A percentile compares a stretch with the other conserved stretches of the same genome.
Evolutionary conservation across 768 basidiomycete species (phyloP).

Genomic region (Tylopilus plumbeoviolaceoides): DNA sequence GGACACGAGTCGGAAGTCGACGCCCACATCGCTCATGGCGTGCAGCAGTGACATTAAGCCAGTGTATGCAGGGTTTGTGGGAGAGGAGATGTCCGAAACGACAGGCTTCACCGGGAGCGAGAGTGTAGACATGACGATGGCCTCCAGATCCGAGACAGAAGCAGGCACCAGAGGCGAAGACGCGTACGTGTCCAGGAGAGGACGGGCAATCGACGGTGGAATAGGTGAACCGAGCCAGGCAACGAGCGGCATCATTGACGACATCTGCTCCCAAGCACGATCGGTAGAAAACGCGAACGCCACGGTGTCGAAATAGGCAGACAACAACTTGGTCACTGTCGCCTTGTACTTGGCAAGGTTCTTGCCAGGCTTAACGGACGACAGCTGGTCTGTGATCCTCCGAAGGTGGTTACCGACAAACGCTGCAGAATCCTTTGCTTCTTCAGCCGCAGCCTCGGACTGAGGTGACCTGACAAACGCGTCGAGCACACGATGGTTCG

Average conservation of each 20-base stretch:
- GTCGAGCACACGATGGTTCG: slow-evolving; percentile 37
- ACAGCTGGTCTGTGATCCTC: background rate
- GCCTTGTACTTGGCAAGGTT: slow-evolving; percentile 16
- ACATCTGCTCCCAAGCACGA: slow-evolving; percentile 5
- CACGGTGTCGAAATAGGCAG: slow-evolving; percentile 17
- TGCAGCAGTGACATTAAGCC: slow-evolving; percentile 43
- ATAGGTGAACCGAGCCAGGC: slow-evolving; percentile 32
- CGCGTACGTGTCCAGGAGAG: slow-evolving; percentile 45
- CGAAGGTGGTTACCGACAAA: slow-evolving; percentile 26
- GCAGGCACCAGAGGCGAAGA: slow-evolving; percentile 34
- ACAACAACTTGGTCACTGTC: slow-evolving; percentile 11
- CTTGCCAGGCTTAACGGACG: slow-evolving; percentile 13
- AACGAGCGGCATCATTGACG: slow-evolving; percentile 29
- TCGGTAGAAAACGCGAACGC: background rate
- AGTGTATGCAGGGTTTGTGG: slow-evolving; percentile 30
- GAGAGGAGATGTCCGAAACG: slow-evolving; percentile 4
- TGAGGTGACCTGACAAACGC: slow-evolving; percentile 1
- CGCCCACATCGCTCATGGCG: slow-evolving; percentile 32
- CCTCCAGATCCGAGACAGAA: slow-evolving; percentile 40
- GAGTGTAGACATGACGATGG: slow-evolving; percentile 38
- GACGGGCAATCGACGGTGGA: slow-evolving; percentile 32
- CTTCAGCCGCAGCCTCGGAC: background rate
- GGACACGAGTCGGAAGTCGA: slow-evolving; percentile 29
- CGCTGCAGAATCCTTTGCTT: slow-evolving; percentile 15
- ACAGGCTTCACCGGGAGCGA: slow-evolving; percentile 23